Evolutionary conservation across 768 basidiomycete species (phyloP).

Genomic region (Tubosaeta sp.): DNA sequence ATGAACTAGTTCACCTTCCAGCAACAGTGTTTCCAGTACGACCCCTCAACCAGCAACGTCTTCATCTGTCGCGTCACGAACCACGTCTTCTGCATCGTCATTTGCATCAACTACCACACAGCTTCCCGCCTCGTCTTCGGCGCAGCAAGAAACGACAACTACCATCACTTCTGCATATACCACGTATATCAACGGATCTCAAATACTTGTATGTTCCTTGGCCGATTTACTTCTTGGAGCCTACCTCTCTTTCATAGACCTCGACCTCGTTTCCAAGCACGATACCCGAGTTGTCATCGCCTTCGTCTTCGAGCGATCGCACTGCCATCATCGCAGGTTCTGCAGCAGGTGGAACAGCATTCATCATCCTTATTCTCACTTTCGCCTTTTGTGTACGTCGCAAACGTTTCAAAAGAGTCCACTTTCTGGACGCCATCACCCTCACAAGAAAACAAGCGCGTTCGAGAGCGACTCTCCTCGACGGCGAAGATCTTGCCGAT

Average conservation of each 20-base stretch:
- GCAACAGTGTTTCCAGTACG: neutral
- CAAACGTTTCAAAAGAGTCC: slow-evolving; percentile 33
- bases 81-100: slow-evolving; percentile 1
- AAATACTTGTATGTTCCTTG: slow-evolving; percentile 14
- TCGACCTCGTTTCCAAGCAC: slow-evolving; percentile 14
- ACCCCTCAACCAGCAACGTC: neutral
- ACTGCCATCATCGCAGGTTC: slow-evolving; percentile 42
- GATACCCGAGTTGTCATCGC: slow-evolving; percentile 6
- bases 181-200: slow-evolving; percentile 12
- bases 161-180: slow-evolving; percentile 20
- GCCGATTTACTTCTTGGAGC: neutral
- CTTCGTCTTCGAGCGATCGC: slow-evolving; percentile 18
- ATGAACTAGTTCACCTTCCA: slow-evolving; percentile 1
- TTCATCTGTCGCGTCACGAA: neutral
- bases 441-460: slow-evolving; percentile 17
- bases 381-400: slow-evolving; percentile 36
- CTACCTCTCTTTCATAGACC: slow-evolving; percentile 5
- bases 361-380: slow-evolving; percentile 35
- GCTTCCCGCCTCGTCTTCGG: slow-evolving; percentile 2
- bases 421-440: slow-evolving; percentile 28
- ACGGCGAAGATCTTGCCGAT: slow-evolving; percentile 23
- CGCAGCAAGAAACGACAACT: slow-evolving; percentile 7
- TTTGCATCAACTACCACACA: slow-evolving; percentile 1
- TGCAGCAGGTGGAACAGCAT: slow-evolving; percentile 34
- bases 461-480: slow-evolving; percentile 21